phyloP scores from a whole-genome alignment of 2,329 filamentous ascomycete species.

The Aspergillus spinulosporus region DNA sequence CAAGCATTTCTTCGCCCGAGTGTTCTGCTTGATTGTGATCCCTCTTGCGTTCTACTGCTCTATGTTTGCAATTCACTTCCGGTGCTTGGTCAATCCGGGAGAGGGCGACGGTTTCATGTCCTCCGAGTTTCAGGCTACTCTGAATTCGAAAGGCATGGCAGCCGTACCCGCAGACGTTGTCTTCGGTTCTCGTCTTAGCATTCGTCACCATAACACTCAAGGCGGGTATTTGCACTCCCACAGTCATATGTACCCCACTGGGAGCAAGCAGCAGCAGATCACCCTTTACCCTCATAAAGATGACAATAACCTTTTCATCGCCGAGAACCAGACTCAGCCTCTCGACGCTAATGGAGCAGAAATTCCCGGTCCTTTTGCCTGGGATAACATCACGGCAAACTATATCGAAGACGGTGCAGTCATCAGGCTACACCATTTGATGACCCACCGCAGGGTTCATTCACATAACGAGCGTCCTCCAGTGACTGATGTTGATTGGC shows the following conservation, averaged over 20 bases:
- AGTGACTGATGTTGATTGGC: slow-evolving; percentile 86
- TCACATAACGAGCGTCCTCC: slow-evolving; percentile 88
- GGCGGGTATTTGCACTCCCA: slow-evolving; percentile 98
- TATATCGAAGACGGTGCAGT: slow-evolving; percentile 78
- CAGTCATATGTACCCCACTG: slow-evolving; percentile 93
- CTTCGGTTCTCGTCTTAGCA: slow-evolving; percentile 78
- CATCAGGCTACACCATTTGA: slow-evolving; percentile 77
- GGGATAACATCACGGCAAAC: slow-evolving; percentile 70
- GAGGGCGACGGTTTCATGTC: slow-evolving; percentile 99
- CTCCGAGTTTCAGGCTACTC: slow-evolving; percentile 94
- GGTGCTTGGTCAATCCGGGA: slow-evolving; percentile 88
- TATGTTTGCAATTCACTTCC: slow-evolving; percentile 97
- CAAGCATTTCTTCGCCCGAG: slow-evolving; percentile 90
- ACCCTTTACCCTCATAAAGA: slow-evolving; percentile 99
- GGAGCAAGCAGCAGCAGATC: slow-evolving; percentile 98
- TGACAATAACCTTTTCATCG: slow-evolving; percentile 90
- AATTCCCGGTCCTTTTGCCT: slow-evolving; percentile 78
- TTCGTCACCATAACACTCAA: slow-evolving; percentile 96
- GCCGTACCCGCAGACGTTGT: slow-evolving; percentile 90
- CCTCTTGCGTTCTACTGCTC: slow-evolving; percentile 88
- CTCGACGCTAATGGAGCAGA: slow-evolving; percentile 68
- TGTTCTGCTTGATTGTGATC: slow-evolving; percentile 88
- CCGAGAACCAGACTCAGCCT: slow-evolving; percentile 96
- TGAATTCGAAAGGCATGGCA: slow-evolving; percentile 96
- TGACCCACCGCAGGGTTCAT: slow-evolving; percentile 85